phyloP scores from a whole-genome alignment of 306 rosid species.

The Lathyrus sativus region DNA sequence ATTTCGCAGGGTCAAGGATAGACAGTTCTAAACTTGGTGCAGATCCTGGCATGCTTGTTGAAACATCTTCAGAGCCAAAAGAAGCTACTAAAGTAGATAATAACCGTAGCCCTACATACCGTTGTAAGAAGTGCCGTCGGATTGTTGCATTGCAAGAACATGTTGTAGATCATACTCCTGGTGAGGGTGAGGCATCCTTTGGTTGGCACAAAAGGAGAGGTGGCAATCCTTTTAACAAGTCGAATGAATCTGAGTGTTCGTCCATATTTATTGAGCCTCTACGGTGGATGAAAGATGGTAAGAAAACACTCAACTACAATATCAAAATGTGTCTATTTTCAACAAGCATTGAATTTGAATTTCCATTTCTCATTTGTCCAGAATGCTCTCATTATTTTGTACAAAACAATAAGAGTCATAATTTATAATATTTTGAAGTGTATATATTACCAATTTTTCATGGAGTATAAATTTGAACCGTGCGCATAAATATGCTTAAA shows the following conservation, averaged over 20 bases:
- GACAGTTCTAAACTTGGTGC: slow-evolving; percentile 81
- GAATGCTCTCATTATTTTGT: slow-evolving; percentile 17
- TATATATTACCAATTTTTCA: slow-evolving; percentile 11
- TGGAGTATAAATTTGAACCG: not conserved
- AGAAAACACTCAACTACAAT: slow-evolving; percentile 34
- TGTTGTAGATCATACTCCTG: slow-evolving; percentile 83
- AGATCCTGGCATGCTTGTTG: slow-evolving; percentile 78
- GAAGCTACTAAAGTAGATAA: slow-evolving; percentile 50
- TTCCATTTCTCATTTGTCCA: slow-evolving; percentile 15
- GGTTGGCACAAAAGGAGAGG: slow-evolving; percentile 72
- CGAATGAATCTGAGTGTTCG: slow-evolving; percentile 78
- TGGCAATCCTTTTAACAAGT: slow-evolving; percentile 67
- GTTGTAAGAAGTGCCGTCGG: slow-evolving; percentile 90
- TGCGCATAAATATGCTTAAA: slow-evolving; percentile 19
- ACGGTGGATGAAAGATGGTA: slow-evolving; percentile 95
- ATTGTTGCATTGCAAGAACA: slow-evolving; percentile 80
- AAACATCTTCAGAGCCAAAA: slow-evolving; percentile 56
- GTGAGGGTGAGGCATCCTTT: slow-evolving; percentile 80
- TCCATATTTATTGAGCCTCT: slow-evolving; percentile 93
- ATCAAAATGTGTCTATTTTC: slow-evolving; percentile 25
- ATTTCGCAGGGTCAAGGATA: slow-evolving; percentile 67
- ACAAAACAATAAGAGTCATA: not conserved
- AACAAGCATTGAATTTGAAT: slow-evolving; percentile 11
- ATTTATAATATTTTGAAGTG: slow-evolving; percentile 23
- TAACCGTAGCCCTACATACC: slow-evolving; percentile 53